These are phyloP conservation scores for Theileria sp. DNA, from an alignment of 169 alveolate species.

Conservation along the genomic window DNA sequence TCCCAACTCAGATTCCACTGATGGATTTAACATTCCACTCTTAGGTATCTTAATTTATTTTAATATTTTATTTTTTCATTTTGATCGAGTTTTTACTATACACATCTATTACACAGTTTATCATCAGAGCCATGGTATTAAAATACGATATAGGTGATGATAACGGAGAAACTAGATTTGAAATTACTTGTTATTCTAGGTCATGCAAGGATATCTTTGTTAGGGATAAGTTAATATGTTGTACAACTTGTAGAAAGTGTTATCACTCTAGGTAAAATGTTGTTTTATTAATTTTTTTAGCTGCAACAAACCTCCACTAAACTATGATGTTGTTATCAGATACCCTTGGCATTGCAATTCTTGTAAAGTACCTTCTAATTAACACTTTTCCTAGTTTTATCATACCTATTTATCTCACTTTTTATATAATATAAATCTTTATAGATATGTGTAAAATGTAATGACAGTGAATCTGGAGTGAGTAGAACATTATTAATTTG, in stretches of 20 bases:
- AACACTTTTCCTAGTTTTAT: neutral
- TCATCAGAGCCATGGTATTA: neutral
- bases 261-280: conserved; percentile 19
- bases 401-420: neutral
- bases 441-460: conserved; percentile 43
- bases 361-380: conserved; percentile 50
- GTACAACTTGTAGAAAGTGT: conserved; percentile 37
- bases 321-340: conserved; percentile 47
- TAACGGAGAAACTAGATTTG: neutral
- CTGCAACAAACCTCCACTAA: conserved; percentile 71
- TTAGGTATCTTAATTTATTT: neutral
- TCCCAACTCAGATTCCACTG: neutral
- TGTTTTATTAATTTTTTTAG: conserved; percentile 19
- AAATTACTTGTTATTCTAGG: conserved; percentile 22
- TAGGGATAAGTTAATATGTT: conserved; percentile 7
- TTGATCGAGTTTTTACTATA: neutral
- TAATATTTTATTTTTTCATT: neutral
- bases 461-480: conserved; percentile 15
- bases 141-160: neutral
- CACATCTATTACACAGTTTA: neutral
- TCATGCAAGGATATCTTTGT: conserved; percentile 18
- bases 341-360: conserved; percentile 67
- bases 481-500: conserved; percentile 68
- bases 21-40: neutral
- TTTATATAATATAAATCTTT: neutral